phyloP scores from a whole-genome alignment of 345 rosid species.

The Leavenworthia alabamica region DNA sequence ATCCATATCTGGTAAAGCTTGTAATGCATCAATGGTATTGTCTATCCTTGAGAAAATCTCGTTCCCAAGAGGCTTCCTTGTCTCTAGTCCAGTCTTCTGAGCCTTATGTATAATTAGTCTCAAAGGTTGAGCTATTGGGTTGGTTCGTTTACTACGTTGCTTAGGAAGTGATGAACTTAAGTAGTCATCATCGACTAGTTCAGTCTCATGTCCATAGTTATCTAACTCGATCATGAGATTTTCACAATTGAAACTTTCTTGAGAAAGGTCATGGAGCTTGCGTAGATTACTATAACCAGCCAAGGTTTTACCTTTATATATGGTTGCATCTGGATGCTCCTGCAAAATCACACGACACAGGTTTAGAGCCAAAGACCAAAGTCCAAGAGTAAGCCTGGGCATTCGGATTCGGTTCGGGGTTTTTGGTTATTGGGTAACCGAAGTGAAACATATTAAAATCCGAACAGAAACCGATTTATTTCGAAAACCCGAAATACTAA shows the following conservation, averaged over 20 bases:
- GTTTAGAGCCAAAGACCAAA: neutral
- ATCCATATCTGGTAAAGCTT: slow-evolving; percentile 59
- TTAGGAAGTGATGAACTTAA: slow-evolving; percentile 21
- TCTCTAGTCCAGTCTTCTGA: slow-evolving; percentile 39
- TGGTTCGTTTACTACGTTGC: slow-evolving; percentile 41
- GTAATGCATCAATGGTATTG: slow-evolving; percentile 51
- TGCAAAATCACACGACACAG: slow-evolving; percentile 30
- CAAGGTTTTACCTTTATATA: slow-evolving; percentile 43
- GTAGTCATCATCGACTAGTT: slow-evolving; percentile 28
- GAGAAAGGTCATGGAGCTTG: slow-evolving; percentile 41
- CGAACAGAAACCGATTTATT: too few relatives aligned
- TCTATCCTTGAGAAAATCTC: slow-evolving; percentile 34
- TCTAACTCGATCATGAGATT: slow-evolving; percentile 29
- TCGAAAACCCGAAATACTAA: too few relatives aligned
- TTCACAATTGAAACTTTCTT: slow-evolving; percentile 24
- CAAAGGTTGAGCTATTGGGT: neutral
- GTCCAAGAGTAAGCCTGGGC: too few relatives aligned
- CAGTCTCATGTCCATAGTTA: slow-evolving; percentile 22
- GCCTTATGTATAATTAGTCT: slow-evolving; percentile 32
- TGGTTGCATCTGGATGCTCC: slow-evolving; percentile 55
- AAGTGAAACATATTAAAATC: too few relatives aligned
- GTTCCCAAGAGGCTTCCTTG: slow-evolving; percentile 25
- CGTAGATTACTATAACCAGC: slow-evolving; percentile 40
- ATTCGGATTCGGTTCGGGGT: too few relatives aligned
- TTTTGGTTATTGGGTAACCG: too few relatives aligned